Conservation (phyloP, 1,284 basidiomycete genomes). For the Chalciporus sp. region DNA sequence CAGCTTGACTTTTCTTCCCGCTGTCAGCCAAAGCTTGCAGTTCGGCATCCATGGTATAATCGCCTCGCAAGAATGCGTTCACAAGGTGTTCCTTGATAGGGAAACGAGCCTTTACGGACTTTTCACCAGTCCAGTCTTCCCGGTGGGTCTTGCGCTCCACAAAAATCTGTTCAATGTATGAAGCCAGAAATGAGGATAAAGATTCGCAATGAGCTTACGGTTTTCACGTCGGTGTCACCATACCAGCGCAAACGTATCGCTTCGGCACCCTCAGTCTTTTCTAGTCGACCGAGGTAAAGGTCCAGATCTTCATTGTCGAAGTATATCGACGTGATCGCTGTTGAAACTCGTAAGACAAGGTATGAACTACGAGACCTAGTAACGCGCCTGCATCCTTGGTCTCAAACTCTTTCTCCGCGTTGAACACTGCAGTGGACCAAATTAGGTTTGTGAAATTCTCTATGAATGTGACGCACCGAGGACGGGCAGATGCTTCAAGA, state of each 20-base stretch:
- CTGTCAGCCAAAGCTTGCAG: slow-evolving; percentile 88
- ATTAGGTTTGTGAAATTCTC: slow-evolving; percentile 8
- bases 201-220: slow-evolving; percentile 45
- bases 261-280: slow-evolving; percentile 99
- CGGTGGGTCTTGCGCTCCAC: slow-evolving; percentile 99
- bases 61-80: slow-evolving; percentile 88
- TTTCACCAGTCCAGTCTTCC: slow-evolving; percentile 99
- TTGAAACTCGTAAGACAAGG: slow-evolving; percentile 9
- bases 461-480: slow-evolving; percentile 57
- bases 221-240: slow-evolving; percentile 86
- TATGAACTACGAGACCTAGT: background rate
- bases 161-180: slow-evolving; percentile 68
- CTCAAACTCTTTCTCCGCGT: slow-evolving; percentile 94
- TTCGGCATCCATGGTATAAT: slow-evolving; percentile 93
- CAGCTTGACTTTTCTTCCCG: slow-evolving; percentile 93
- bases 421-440: slow-evolving; percentile 70
- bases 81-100: slow-evolving; percentile 95
- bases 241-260: slow-evolving; percentile 98
- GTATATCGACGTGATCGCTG: slow-evolving; percentile 87
- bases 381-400: slow-evolving; percentile 79
- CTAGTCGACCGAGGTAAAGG: slow-evolving; percentile 95
- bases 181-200: background rate
- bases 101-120: slow-evolving; percentile 98
- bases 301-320: slow-evolving; percentile 97
- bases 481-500: slow-evolving; percentile 91